Percentiles rank a stretch among this genome's conserved stretches.
These are phyloP conservation scores for Trichophyton schoenleinii DNA, from an alignment of 2,329 filamentous ascomycete species.

Conservation along the genomic window DNA sequence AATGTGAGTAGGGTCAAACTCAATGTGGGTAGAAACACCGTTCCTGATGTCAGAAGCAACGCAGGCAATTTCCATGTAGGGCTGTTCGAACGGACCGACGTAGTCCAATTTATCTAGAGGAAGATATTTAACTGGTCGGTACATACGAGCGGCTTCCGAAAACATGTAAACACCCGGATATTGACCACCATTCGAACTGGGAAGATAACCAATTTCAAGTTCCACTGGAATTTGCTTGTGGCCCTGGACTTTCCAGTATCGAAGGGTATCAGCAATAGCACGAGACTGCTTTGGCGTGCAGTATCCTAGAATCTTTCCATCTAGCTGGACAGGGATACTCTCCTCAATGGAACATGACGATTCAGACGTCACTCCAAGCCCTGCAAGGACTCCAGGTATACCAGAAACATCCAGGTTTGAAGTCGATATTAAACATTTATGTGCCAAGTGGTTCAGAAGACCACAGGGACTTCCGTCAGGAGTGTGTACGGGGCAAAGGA, in stretches of 20 bases:
- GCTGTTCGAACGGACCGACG: conserved; percentile 88
- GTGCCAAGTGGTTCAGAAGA: conserved; percentile 83
- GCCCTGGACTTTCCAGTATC: conserved; percentile 92
- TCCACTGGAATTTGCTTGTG: conserved; percentile 65
- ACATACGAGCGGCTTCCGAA: conserved; percentile 72
- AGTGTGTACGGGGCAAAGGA: conserved; percentile 92
- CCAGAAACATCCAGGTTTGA: conserved; percentile 58
- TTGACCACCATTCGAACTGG: conserved; percentile 77
- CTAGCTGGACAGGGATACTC: conserved; percentile 77
- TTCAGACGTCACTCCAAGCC: conserved; percentile 63
- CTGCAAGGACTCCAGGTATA: conserved; percentile 59
- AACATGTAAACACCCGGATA: conserved; percentile 95
- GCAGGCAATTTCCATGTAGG: conserved; percentile 95
- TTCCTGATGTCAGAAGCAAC: conserved; percentile 76
- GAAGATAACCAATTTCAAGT: conserved; percentile 85
- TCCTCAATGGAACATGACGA: conserved; percentile 71
- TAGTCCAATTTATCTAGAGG: conserved; percentile 75
- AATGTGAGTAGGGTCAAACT: conserved; percentile 90
- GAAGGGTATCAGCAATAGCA: conserved; percentile 69
- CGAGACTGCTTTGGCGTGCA: conserved; percentile 74
- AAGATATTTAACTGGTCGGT: conserved; percentile 83
- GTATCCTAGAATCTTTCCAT: conserved; percentile 82
- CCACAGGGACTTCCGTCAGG: conserved; percentile 93
- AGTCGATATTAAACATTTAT: conserved; percentile 86
- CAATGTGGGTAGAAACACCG: conserved; percentile 85